Evolutionary conservation across 805 yeast species (phyloP), one percentile per base, ranked within the genome.

Genomic region (Teunomyces panamensis): DNA sequence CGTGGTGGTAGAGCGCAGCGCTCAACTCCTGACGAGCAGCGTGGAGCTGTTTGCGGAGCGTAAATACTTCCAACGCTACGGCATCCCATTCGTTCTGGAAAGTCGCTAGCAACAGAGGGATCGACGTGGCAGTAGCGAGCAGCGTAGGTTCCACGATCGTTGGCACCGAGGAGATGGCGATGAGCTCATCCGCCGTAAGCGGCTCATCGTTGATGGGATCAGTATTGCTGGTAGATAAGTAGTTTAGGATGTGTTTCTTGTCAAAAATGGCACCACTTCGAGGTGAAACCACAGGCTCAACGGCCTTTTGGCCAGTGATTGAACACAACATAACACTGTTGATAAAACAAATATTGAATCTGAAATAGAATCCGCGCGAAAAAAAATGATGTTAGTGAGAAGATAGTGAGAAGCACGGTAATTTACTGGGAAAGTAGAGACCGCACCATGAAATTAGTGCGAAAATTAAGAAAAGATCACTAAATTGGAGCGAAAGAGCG

Each of bases 1-100:
- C 98, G 53, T 87, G 87, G 58, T 84, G 85, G 58, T 89, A 91
- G 35, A 90, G 68, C 0, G 96, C 84, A 2, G 85, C 69, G 28
- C 94, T 84, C 43, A 91, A 69, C 57, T 89, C 92, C 55, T 86
- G 81, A 49, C 85, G 78, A 1, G 90, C 75, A 20, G 73, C 71
- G 44, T 75, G 78, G 33, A 90, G 71, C 55, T 86, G 89, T 60
- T 87, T 86, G 50, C 94, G 75, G 52, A 91, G 69, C 34, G 83
- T 78, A 58, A 89, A 89, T 16, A 86, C 75, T 59, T 92, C 97
- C 44, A 91, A 69, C 27, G 92, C 87, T 39, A 88, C 62, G 0
- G 96, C 80, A 60, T 91, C 97, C 90, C 95, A 91, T 64, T 90
- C 96, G 50, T 84, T 81, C 62, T 91, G 97, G 52, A 91, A 80